Evolutionary conservation across 164 flowering plant genomes (phyloP).

Genomic region (grape (Vitis vinifera)): DNA sequence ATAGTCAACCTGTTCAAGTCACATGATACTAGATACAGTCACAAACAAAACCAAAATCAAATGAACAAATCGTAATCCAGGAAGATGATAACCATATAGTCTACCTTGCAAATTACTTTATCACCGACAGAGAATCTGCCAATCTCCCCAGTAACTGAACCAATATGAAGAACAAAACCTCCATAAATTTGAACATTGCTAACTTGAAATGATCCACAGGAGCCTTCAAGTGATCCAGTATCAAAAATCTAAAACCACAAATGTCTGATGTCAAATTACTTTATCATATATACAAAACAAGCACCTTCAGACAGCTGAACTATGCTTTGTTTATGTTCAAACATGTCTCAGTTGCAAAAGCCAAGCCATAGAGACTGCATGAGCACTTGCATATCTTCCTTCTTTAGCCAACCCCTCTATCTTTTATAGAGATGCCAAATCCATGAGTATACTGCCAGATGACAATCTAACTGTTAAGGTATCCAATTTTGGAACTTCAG

Average conservation of each 20-base stretch:
- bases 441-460: slow-evolving; percentile 3
- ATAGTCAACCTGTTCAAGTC: slow-evolving; percentile 78
- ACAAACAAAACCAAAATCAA: neutral
- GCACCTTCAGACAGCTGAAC: no score
- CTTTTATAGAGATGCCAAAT: slow-evolving; percentile 9
- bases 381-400: slow-evolving; percentile 4
- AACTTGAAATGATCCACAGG: slow-evolving; percentile 74
- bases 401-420: neutral
- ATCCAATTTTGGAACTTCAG: slow-evolving; percentile 10
- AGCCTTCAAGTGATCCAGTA: slow-evolving; percentile 72
- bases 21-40: slow-evolving; percentile 1
- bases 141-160: slow-evolving; percentile 44
- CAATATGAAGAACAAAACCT: slow-evolving; percentile 90
- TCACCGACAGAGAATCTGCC: slow-evolving; percentile 66
- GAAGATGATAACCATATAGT: neutral
- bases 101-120: slow-evolving; percentile 80
- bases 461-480: slow-evolving; percentile 2
- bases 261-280: slow-evolving; percentile 4
- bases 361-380: slow-evolving; percentile 1
- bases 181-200: slow-evolving; percentile 82
- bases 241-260: slow-evolving; percentile 75
- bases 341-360: neutral
- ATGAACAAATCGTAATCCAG: neutral
- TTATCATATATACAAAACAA: neutral
- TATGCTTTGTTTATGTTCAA: no score